Evolutionary conservation across 2,329 filamentous ascomycete species (phyloP), one percentile per base, ranked within the genome.

Genomic region (Diaporthe sp.): DNA sequence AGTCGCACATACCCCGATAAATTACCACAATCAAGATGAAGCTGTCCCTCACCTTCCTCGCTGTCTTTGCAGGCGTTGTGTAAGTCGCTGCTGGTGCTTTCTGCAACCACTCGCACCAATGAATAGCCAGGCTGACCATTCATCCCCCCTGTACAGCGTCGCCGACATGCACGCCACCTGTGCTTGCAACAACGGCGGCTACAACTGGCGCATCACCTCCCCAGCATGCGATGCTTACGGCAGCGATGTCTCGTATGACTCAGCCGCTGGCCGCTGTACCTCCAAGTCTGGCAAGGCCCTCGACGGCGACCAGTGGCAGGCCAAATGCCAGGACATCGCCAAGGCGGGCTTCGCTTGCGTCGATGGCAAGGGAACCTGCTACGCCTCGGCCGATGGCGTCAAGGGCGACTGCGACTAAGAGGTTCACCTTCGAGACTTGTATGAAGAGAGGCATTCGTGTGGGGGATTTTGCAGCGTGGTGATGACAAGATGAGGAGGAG

Each of bases 121-220:
- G 1, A n/a, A 9, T 5, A 6, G 15, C 19, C 10, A 10, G 2
- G 44, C 58, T 58, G 19, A 39, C 68, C 42, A 55, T n/a, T 5
- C 17, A n/a, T 5, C 13, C 17, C 15, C 5, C 15, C 12, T 44
- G 15, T 44, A 3, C 28, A 80, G 77, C 2, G 34, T 79, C 13
- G 80, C 80, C 57, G 58, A 80, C 61, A 71, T 78, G 13, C 79
- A 81, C 71, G 70, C 72, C 34, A 78, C 55, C 76, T 79, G 78
- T 67, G 67, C 73, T 13, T 79, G 78, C 75, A 51, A 76, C 77
- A 79, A 79, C 75, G 78, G 78, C 70, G 76, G 78, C 75, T 79
- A 78, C 75, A 79, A 79, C 75, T 79, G 78, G 78, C 77, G 78
- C 60, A 79, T 79, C 71, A 78, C 76, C 61, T 46, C n/a, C 62